These are phyloP conservation scores for Miscanthus lutarioriparius DNA, from an alignment of 176 grass and related monocot species.

Conservation along the genomic window DNA sequence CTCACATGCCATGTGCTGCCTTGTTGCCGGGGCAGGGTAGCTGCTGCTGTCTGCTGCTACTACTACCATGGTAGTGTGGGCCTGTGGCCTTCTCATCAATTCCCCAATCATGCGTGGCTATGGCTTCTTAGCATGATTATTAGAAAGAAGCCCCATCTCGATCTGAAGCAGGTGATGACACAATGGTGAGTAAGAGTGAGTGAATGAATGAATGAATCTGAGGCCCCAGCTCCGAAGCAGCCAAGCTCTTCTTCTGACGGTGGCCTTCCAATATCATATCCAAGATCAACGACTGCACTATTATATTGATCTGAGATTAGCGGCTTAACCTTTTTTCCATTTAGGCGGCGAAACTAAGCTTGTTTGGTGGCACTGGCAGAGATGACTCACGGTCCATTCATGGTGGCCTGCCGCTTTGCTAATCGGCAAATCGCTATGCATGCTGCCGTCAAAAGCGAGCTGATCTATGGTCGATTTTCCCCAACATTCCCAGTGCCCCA, in stretches of 20 bases:
- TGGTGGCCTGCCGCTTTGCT: background rate
- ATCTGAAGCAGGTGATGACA: background rate
- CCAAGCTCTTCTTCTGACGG: background rate
- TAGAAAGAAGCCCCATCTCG: background rate
- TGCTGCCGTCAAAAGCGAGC: slow-evolving; percentile 6
- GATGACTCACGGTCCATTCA: background rate
- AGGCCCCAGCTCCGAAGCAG: background rate
- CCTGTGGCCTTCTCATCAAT: too few relatives aligned
- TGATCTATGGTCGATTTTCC: background rate
- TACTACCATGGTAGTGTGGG: too few relatives aligned
- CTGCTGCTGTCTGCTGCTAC: background rate
- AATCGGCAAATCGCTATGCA: background rate
- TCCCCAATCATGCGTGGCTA: slow-evolving; percentile 8
- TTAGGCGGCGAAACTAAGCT: background rate
- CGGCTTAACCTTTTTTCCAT: background rate
- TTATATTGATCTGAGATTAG: background rate
- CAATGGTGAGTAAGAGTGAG: background rate
- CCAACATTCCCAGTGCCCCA: background rate
- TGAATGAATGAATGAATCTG: background rate
- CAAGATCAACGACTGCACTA: background rate
- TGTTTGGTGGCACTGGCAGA: background rate
- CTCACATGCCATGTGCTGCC: slow-evolving; percentile 30
- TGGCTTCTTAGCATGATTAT: background rate
- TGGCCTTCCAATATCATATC: background rate
- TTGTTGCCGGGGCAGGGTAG: background rate